These are phyloP conservation scores for Aspergillus diversus DNA, from an alignment of 495 filamentous ascomycete species.

Conservation along the genomic window DNA sequence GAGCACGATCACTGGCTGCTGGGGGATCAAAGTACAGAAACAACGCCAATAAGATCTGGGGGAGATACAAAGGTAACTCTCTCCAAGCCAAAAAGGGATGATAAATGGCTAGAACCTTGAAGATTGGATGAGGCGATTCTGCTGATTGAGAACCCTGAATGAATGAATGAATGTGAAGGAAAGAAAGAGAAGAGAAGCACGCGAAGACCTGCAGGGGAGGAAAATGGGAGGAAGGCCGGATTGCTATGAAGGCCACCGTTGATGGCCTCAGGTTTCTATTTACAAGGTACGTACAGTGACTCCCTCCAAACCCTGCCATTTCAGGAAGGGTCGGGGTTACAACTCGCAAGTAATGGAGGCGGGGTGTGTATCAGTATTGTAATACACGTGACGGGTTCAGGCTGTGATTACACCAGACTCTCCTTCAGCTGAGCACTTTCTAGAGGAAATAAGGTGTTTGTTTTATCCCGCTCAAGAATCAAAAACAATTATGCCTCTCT, in stretches of 20 bases:
- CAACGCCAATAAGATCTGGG: constrained; percentile 23
- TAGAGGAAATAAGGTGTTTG: no score
- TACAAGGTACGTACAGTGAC: constrained; percentile 14
- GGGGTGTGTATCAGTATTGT: constrained; percentile 22
- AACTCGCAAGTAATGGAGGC: background rate
- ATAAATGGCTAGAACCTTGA: constrained; percentile 11
- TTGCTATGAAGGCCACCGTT: background rate
- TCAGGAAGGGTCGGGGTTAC: constrained; percentile 1
- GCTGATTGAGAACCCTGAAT: constrained; percentile 16
- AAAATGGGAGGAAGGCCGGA: background rate
- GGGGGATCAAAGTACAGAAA: constrained; percentile 18
- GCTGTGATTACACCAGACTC: constrained; percentile 1
- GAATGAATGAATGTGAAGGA: constrained; percentile 15
- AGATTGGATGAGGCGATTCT: constrained; percentile 16
- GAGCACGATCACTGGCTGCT: constrained; percentile 31
- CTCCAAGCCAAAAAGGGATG: constrained; percentile 17
- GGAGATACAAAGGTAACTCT: constrained; percentile 7
- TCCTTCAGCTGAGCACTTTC: background rate
- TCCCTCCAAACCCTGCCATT: constrained; percentile 2
- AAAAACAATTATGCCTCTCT: no score
- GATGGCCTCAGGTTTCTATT: constrained; percentile 22
- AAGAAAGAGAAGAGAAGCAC: constrained; percentile 14
- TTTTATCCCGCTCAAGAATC: no score
- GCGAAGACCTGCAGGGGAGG: constrained; percentile 8
- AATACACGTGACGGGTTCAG: constrained; percentile 25